phyloP scores from a whole-genome alignment of 2,329 filamentous ascomycete genomes.

The Eurotiales sp. region DNA sequence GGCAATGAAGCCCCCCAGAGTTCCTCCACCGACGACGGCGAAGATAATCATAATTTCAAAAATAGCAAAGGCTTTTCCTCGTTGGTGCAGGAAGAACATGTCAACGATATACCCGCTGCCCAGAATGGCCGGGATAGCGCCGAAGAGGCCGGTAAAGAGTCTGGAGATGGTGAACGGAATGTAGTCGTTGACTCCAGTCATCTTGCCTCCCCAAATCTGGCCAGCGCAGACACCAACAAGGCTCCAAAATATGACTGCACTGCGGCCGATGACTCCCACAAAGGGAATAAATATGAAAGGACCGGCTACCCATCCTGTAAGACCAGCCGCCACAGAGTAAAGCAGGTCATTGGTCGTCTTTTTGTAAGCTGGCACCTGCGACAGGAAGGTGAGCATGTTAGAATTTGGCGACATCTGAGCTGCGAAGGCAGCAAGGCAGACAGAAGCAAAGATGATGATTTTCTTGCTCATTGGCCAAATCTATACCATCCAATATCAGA shows the following conservation, averaged over 20 bases:
- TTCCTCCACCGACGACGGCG: slow-evolving; percentile 12
- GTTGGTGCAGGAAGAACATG: slow-evolving; percentile 24
- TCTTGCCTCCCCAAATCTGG: slow-evolving; percentile 23
- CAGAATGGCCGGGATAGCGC: slow-evolving; percentile 13
- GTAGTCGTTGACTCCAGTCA: slow-evolving; percentile 22
- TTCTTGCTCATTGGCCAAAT: slow-evolving; percentile 14
- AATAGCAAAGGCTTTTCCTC: slow-evolving; percentile 21
- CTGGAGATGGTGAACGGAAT: slow-evolving; percentile 19
- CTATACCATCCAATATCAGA: not conserved
- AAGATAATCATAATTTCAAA: slow-evolving; percentile 16
- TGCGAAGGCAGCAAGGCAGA: slow-evolving; percentile 12
- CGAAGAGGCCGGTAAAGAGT: slow-evolving; percentile 17
- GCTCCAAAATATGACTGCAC: slow-evolving; percentile 21
- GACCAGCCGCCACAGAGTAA: slow-evolving; percentile 16
- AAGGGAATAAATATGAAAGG: slow-evolving; percentile 22
- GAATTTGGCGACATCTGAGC: slow-evolving; percentile 14
- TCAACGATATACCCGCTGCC: slow-evolving; percentile 18
- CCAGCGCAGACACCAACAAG: slow-evolving; percentile 17
- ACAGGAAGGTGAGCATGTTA: slow-evolving; percentile 13
- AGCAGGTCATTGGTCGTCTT: slow-evolving; percentile 14
- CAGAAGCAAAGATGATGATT: slow-evolving; percentile 10
- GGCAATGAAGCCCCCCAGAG: slow-evolving; percentile 19
- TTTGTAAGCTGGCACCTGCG: slow-evolving; percentile 16
- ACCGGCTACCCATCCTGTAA: slow-evolving; percentile 19
- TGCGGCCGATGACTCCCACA: slow-evolving; percentile 17